Percentiles rank a stretch among this genome's conserved stretches.
phyloP scores from a whole-genome alignment of 169 alveolate species.

The Eimeria sp. region DNA sequence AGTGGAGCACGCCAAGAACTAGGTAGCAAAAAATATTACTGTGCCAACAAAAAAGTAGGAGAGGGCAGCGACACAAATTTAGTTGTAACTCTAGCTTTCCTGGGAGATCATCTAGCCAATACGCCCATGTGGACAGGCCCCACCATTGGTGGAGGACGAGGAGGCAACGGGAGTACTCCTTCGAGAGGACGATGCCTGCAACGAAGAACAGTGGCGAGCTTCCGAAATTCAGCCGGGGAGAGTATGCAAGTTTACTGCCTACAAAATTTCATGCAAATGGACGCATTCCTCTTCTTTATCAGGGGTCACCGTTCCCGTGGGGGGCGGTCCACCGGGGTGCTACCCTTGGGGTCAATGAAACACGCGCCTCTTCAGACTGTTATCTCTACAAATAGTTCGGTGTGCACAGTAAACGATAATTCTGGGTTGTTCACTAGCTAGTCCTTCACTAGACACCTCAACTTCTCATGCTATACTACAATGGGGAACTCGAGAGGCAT shows the following conservation, averaged over 20 bases:
- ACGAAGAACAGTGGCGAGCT: background rate
- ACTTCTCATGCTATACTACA: background rate
- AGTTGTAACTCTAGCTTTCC: background rate
- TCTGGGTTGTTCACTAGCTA: background rate
- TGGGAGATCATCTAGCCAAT: constrained; percentile 24
- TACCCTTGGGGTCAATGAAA: constrained; percentile 4
- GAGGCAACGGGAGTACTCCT: background rate
- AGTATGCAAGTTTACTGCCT: background rate
- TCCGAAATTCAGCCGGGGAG: no score
- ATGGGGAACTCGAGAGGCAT: background rate
- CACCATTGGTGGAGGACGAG: constrained; percentile 20
- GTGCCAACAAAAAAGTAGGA: background rate
- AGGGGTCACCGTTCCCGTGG: constrained; percentile 8
- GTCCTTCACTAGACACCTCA: background rate
- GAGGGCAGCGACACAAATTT: background rate
- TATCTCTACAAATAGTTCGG: background rate
- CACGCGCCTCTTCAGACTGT: background rate
- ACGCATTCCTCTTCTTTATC: background rate
- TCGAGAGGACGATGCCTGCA: background rate
- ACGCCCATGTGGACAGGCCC: constrained; percentile 10
- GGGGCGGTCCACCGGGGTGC: constrained; percentile 29
- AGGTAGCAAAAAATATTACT: background rate
- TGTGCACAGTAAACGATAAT: background rate
- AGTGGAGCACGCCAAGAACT: background rate
- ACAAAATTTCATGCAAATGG: background rate